Evolutionary conservation across 805 yeast species (phyloP).

Genomic region (Yarrowia sp.): DNA sequence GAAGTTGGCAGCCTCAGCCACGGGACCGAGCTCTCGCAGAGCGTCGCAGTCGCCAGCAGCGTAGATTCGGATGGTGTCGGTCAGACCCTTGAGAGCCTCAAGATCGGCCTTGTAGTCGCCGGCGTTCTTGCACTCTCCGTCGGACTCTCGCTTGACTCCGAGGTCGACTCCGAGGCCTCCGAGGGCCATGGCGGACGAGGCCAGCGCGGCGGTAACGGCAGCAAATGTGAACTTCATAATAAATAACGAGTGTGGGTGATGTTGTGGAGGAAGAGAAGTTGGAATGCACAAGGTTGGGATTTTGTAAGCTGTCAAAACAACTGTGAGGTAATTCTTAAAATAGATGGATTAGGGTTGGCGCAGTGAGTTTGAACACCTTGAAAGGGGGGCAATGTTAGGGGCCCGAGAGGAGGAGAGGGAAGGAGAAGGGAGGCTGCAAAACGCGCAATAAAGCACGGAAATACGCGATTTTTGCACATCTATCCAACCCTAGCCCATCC

Average conservation of each 20-base stretch:
- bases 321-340: slow-evolving; percentile 16
- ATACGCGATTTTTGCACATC: neutral
- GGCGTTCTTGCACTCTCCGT: slow-evolving; percentile 66
- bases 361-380: too few relatives aligned
- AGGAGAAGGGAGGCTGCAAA: too few relatives aligned
- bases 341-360: slow-evolving; percentile 9
- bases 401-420: too few relatives aligned
- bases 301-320: slow-evolving; percentile 19
- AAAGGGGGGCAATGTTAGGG: too few relatives aligned
- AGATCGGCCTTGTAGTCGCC: slow-evolving; percentile 70
- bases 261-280: neutral
- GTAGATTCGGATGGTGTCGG: slow-evolving; percentile 73
- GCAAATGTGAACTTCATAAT: slow-evolving; percentile 25
- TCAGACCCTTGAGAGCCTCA: slow-evolving; percentile 52
- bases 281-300: slow-evolving; percentile 9
- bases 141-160: slow-evolving; percentile 74
- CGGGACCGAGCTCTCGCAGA: slow-evolving; percentile 78
- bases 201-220: slow-evolving; percentile 23
- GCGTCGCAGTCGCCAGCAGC: slow-evolving; percentile 95
- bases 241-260: slow-evolving; percentile 24
- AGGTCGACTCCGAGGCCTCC: slow-evolving; percentile 67
- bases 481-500: too few relatives aligned
- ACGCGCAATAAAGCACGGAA: too few relatives aligned
- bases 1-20: slow-evolving; percentile 74
- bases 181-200: slow-evolving; percentile 22